Conservation (phyloP, 768 basidiomycete species). For the Rhodotorula diobovata region DNA sequence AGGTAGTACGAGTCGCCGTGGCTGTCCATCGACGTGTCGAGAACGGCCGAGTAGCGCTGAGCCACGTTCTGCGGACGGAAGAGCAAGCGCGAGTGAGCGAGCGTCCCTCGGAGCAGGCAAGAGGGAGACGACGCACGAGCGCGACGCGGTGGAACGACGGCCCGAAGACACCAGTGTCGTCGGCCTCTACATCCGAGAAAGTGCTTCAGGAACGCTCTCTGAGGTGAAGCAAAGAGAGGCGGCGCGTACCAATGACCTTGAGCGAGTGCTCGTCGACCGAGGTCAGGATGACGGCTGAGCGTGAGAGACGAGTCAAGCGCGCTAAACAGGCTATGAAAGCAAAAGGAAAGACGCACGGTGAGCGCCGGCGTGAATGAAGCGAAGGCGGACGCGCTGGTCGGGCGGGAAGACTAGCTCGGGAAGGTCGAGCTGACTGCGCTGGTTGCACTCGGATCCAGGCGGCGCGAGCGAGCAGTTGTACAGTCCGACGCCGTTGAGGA, state of each 20-base stretch:
- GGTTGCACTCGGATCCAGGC: background rate
- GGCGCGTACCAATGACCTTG: background rate
- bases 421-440: background rate
- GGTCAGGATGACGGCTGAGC: background rate
- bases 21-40: constrained; percentile 36
- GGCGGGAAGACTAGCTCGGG: constrained; percentile 12
- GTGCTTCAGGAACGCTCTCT: constrained; percentile 11
- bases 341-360: constrained; percentile 1
- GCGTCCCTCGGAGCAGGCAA: too few relatives aligned
- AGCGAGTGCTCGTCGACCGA: constrained; percentile 23
- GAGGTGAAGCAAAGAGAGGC: background rate
- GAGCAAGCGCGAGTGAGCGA: background rate
- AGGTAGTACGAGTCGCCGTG: constrained; percentile 33
- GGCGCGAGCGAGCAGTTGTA: constrained; percentile 16
- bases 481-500: constrained; percentile 16
- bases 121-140: constrained; percentile 1
- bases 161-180: constrained; percentile 35
- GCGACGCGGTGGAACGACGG: constrained; percentile 33
- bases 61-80: constrained; percentile 16
- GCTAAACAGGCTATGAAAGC: too few relatives aligned
- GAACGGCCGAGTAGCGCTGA: constrained; percentile 40
- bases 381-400: constrained; percentile 11
- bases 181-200: too few relatives aligned
- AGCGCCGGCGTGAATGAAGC: constrained; percentile 19
- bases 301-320: background rate